phyloP scores from a whole-genome alignment of 1,284 basidiomycete genomes.

The Cryptococcus amylolentus region DNA sequence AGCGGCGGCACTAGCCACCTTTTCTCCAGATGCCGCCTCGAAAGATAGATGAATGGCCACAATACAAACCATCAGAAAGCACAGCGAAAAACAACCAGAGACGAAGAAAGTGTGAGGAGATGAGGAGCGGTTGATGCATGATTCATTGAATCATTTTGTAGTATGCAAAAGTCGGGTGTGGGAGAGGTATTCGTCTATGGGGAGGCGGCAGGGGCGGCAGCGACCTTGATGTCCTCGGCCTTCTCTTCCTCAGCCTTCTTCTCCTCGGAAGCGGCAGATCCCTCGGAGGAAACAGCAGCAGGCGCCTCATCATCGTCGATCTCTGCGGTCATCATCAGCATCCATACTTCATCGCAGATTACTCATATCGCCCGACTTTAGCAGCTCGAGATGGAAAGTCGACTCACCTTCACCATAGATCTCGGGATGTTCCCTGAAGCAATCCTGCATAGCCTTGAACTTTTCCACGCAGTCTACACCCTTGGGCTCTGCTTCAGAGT shows the following conservation, averaged over 20 bases:
- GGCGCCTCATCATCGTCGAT: constrained; percentile 41
- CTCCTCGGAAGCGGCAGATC: not conserved
- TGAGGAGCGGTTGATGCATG: too few species aligned
- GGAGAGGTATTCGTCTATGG: not conserved
- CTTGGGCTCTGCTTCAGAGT: constrained; percentile 92
- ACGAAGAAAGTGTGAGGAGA: too few species aligned
- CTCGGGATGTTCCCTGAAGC: constrained; percentile 94
- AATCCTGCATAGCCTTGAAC: constrained; percentile 97
- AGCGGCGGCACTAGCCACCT: too few species aligned
- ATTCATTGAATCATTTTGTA: too few species aligned
- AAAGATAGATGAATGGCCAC: too few species aligned
- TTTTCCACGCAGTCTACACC: constrained; percentile 97
- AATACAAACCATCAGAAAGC: too few species aligned
- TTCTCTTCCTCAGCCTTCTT: not conserved
- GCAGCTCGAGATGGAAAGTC: not conserved
- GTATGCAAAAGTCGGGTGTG: too few species aligned
- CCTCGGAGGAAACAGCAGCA: not conserved
- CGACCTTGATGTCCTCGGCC: not conserved
- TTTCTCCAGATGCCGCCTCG: too few species aligned
- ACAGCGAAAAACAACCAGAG: too few species aligned
- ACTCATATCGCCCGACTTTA: not conserved
- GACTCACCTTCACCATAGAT: constrained; percentile 82
- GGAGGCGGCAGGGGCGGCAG: not conserved
- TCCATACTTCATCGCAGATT: not conserved
- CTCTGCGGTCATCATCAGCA: constrained; percentile 17